Evolutionary conservation across 163 green algal species (phyloP).

Genomic region (Scenedesmus sp.): DNA sequence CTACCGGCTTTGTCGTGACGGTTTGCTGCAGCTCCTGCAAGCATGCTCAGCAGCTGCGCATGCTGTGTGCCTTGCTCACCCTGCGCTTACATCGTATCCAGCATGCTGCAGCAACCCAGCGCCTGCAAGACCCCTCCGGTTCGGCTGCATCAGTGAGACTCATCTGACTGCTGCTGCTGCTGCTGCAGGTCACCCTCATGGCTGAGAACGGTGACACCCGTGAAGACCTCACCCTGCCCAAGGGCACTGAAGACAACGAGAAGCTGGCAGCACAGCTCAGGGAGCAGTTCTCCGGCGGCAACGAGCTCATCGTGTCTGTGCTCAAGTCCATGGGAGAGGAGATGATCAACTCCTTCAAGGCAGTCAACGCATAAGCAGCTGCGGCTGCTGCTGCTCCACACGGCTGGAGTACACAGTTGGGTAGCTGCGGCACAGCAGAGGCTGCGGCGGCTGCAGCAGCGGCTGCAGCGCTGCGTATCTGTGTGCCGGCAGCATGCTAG

Average conservation of each 20-base stretch:
- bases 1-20: neutral
- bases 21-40: neutral
- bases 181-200: constrained; percentile 88
- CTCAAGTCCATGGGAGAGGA: constrained; percentile 92
- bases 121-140: neutral
- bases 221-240: constrained; percentile 97
- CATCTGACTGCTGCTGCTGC: neutral
- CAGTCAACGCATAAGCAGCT: constrained; percentile 57
- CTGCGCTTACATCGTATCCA: too few species aligned
- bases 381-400: neutral
- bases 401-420: neutral
- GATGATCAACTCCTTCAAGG: constrained; percentile 87
- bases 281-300: constrained; percentile 88
- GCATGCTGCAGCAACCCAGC: neutral
- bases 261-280: constrained; percentile 93
- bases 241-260: constrained; percentile 89
- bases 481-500: neutral
- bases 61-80: neutral
- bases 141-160: too few species aligned
- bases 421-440: neutral
- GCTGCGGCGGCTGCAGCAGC: neutral
- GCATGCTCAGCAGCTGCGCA: neutral
- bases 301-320: constrained; percentile 97
- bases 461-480: neutral
- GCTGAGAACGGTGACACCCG: constrained; percentile 91